Evolutionary conservation across 2,329 filamentous ascomycete genomes (phyloP), one percentile per base, ranked within the genome.

Genomic region (Aspergillus ibericus): DNA sequence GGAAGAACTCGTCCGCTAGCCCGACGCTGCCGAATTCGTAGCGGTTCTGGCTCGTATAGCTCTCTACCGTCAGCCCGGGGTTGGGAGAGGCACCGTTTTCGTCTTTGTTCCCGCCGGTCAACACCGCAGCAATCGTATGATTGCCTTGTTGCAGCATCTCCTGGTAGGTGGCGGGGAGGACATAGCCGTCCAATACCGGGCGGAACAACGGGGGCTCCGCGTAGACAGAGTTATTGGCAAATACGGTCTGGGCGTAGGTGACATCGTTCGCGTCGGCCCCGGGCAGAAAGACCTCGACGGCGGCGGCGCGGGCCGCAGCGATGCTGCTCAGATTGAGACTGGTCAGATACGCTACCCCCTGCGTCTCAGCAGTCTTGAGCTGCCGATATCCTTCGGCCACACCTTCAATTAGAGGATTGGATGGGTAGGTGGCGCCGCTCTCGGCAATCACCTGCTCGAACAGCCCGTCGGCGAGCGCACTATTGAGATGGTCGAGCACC

Each of bases 251-350:
- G 6, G 53, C 65, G 27, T 63, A 62, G 25, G 22, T 64, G 15
- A 62, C 63, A 34, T 71, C 67, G 13, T 27, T 55, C 10, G 54
- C 47, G 3, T 49, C 56, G 36, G 59, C 64, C 3, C 59, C 58
- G 6, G 59, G 57, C 16, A 78, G 72, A 2, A 82, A 64, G 1
- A 65, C 63, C 1, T 68, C 64, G 4, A 71, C 76, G 2, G 77
- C 64, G 16, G 79, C 62, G 13, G 72, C 60, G 4, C 79, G 74
- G 6, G 77, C 75, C 63, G 78, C 71, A 18, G 72, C 71, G 42
- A 82, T 65, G 4, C 71, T 75, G 32, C 66, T 68, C 22, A 78
- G 76, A 38, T 78, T 78, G 10, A 77, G 59, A 0, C 74, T 56
- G 1, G 60, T 56, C 5, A 81, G 67, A 64, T 77, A 81, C 1